phyloP scores from a whole-genome alignment of 208 protist genomes.

The Trypanosoma congolense region DNA sequence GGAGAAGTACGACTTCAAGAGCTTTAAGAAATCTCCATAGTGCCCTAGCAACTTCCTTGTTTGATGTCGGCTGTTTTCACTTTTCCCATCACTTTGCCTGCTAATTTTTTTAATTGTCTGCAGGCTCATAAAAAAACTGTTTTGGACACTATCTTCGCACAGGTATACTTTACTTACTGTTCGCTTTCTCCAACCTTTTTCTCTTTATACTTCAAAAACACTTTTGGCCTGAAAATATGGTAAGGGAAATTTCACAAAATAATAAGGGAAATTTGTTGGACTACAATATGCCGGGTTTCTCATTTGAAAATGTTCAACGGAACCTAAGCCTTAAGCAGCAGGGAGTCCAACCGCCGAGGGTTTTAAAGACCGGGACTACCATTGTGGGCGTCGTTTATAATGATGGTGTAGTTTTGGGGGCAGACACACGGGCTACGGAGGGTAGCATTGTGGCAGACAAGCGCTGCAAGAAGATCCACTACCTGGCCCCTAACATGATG shows the following conservation, averaged over 20 bases:
- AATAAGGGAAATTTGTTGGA: not conserved
- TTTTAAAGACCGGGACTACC: constrained; percentile 99
- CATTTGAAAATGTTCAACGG: constrained; percentile 90
- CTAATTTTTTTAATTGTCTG: too few species aligned
- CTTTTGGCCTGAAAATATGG: not conserved
- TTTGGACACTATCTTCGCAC: too few species aligned
- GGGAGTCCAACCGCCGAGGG: constrained; percentile 63
- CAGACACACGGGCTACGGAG: constrained; percentile 99
- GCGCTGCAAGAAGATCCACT: constrained; percentile 99
- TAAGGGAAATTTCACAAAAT: not conserved
- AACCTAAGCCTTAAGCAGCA: constrained; percentile 85
- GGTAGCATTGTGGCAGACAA: constrained; percentile 99
- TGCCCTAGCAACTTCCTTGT: constrained; percentile 14
- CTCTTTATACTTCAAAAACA: too few species aligned
- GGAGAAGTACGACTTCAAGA: constrained; percentile 89
- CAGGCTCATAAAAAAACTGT: too few species aligned
- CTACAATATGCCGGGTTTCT: constrained; percentile 82
- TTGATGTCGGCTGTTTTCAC: constrained; percentile 11
- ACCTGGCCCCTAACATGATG: constrained; percentile 99
- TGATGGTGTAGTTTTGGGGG: constrained; percentile 99
- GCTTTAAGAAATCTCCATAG: constrained; percentile 85
- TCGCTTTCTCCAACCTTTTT: too few species aligned
- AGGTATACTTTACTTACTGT: too few species aligned
- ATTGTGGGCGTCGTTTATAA: constrained; percentile 99
- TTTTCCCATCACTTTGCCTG: constrained; percentile 24